A percentile compares a stretch with the other conserved stretches of the same genome.
Conservation (phyloP, 495 filamentous ascomycete genomes). For the Penicillium lividum region DNA sequence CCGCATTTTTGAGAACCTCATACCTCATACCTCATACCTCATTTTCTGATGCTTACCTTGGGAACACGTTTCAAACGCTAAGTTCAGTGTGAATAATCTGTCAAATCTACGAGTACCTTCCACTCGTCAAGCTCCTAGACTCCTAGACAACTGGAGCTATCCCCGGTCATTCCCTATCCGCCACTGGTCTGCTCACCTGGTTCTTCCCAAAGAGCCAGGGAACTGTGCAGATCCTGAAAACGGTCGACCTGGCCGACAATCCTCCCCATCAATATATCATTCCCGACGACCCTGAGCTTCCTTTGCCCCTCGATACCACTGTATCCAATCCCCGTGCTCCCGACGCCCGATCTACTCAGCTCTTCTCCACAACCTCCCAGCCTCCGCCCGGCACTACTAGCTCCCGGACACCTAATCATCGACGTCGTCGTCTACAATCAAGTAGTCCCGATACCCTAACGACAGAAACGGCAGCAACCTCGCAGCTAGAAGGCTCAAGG, state of each 20-base stretch:
- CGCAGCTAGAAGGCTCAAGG: constrained; percentile 23
- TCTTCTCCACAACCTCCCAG: constrained; percentile 15
- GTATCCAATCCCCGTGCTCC: constrained; percentile 25
- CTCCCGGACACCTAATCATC: constrained; percentile 12
- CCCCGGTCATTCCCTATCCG: constrained; percentile 13
- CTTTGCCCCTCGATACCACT: constrained; percentile 37
- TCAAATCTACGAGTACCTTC: background rate
- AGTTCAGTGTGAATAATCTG: background rate
- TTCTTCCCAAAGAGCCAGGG: constrained; percentile 51
- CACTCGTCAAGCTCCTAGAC: background rate
- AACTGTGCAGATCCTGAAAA: constrained; percentile 47
- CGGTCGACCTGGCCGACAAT: constrained; percentile 67
- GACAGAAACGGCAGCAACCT: constrained; percentile 21
- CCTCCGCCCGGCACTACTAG: constrained; percentile 11
- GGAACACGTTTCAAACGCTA: background rate
- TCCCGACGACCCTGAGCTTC: constrained; percentile 58
- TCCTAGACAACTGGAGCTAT: constrained; percentile 5
- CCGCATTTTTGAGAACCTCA: background rate
- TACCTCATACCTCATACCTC: background rate
- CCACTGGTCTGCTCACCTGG: constrained; percentile 51
- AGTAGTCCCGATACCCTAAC: constrained; percentile 29
- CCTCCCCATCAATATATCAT: constrained; percentile 51
- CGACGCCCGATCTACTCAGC: constrained; percentile 13
- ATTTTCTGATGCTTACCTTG: background rate
- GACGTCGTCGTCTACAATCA: constrained; percentile 34